phyloP scores from a whole-genome alignment of 768 basidiomycete species.

The Tylopilus rubrobrunneus region DNA sequence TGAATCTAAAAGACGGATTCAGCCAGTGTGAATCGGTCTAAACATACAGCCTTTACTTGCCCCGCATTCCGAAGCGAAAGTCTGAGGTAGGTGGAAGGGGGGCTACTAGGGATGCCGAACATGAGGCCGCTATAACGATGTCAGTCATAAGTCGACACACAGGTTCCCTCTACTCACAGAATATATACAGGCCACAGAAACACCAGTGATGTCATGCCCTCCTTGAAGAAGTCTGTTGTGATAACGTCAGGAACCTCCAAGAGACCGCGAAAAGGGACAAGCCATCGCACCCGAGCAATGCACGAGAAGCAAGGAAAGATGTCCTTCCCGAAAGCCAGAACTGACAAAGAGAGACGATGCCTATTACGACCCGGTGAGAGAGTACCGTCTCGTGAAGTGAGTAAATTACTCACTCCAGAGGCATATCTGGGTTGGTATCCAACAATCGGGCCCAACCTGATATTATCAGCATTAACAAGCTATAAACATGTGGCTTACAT shows the following conservation, averaged over 20 bases:
- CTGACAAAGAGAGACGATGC: constrained; percentile 46
- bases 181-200: constrained; percentile 58
- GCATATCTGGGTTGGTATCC: constrained; percentile 59
- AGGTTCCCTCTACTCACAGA: constrained; percentile 24
- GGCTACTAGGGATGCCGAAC: constrained; percentile 47
- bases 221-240: constrained; percentile 40
- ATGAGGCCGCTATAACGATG: constrained; percentile 39
- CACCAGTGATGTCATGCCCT: constrained; percentile 30
- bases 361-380: constrained; percentile 6
- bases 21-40: not conserved
- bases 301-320: constrained; percentile 47
- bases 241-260: not conserved
- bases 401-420: constrained; percentile 37
- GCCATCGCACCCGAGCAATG: constrained; percentile 40
- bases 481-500: constrained; percentile 5
- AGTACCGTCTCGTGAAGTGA: not conserved
- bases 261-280: not conserved
- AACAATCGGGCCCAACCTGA: constrained; percentile 58
- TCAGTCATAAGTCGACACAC: not conserved
- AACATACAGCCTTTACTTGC: constrained; percentile 16
- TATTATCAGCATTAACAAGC: not conserved
- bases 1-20: constrained; percentile 38
- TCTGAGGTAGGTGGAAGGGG: constrained; percentile 55
- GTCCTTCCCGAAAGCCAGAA: constrained; percentile 54
- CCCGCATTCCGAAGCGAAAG: constrained; percentile 54